These are phyloP conservation scores for Mytilinidion resinicola DNA, from an alignment of 495 filamentous ascomycete genomes.

Conservation along the genomic window DNA sequence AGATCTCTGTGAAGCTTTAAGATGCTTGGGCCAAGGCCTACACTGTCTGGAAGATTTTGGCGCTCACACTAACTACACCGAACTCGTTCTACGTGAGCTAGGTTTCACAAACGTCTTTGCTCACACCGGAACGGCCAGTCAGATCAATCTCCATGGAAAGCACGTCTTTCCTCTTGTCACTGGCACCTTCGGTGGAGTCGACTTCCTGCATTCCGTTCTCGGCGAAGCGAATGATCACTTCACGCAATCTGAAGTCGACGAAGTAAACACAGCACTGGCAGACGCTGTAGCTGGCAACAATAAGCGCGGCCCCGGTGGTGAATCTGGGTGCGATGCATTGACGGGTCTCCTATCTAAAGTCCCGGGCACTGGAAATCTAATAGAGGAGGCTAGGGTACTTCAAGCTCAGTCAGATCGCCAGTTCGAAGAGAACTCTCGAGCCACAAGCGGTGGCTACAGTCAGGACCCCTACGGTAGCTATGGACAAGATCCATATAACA, in stretches of 20 bases:
- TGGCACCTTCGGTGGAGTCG: slow-evolving; percentile 88
- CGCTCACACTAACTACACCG: slow-evolving; percentile 91
- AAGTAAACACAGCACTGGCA: slow-evolving; percentile 70
- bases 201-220: slow-evolving; percentile 94
- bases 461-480: slow-evolving; percentile 15
- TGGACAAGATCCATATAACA: slow-evolving; percentile 24
- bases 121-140: slow-evolving; percentile 68
- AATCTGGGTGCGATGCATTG: slow-evolving; percentile 47
- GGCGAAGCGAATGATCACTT: slow-evolving; percentile 95
- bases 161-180: slow-evolving; percentile 83
- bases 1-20: slow-evolving; percentile 83
- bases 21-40: slow-evolving; percentile 82
- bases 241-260: slow-evolving; percentile 88
- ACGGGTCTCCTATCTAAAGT: slow-evolving; percentile 69
- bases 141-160: slow-evolving; percentile 67
- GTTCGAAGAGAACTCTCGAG: slow-evolving; percentile 39
- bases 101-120: slow-evolving; percentile 78
- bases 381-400: slow-evolving; percentile 70
- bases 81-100: slow-evolving; percentile 80
- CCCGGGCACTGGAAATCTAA: slow-evolving; percentile 70
- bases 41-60: slow-evolving; percentile 95
- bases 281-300: slow-evolving; percentile 48
- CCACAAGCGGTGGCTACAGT: slow-evolving; percentile 2
- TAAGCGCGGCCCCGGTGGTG: slow-evolving; percentile 32
- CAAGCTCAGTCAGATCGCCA: slow-evolving; percentile 69